Percentiles rank a stretch among this genome's conserved stretches.
Conservation (phyloP, 345 rosid species). For the Syzygium oleosum region DNA sequence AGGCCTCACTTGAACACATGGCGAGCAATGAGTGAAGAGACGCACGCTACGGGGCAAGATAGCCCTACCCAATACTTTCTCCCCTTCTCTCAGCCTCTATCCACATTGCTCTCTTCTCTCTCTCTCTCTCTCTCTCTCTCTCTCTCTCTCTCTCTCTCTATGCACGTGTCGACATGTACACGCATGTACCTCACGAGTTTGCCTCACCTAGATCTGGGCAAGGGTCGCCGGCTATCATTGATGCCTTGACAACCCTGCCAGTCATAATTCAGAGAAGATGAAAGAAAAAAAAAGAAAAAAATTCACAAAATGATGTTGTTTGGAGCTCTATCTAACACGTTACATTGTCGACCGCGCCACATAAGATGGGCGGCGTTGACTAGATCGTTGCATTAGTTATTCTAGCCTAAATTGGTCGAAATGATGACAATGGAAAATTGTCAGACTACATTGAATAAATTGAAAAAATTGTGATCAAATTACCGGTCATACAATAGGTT, state of each 20-base stretch:
- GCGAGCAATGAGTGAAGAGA: too few relatives aligned
- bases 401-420: fast-evolving
- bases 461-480: not conserved
- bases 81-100: too few relatives aligned
- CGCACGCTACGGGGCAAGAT: too few relatives aligned
- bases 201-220: not conserved
- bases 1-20: too few relatives aligned
- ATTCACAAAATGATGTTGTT: not conserved
- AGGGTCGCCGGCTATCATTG: fast-evolving
- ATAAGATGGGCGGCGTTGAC: too few relatives aligned
- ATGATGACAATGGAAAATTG: not conserved
- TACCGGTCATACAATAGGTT: not conserved
- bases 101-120: too few relatives aligned
- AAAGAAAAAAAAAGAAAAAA: not conserved
- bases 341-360: not conserved
- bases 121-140: too few relatives aligned
- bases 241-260: fast-evolving
- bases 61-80: too few relatives aligned
- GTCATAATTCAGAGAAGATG: not conserved
- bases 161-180: too few relatives aligned
- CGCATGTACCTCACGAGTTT: not conserved
- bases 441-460: not conserved
- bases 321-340: not conserved
- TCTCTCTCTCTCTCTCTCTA: too few relatives aligned
- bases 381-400: not conserved